Percentiles rank a stretch among this genome's conserved stretches.
phyloP scores from a whole-genome alignment of 1,139 yeast species.

The Diutina rugosa region DNA sequence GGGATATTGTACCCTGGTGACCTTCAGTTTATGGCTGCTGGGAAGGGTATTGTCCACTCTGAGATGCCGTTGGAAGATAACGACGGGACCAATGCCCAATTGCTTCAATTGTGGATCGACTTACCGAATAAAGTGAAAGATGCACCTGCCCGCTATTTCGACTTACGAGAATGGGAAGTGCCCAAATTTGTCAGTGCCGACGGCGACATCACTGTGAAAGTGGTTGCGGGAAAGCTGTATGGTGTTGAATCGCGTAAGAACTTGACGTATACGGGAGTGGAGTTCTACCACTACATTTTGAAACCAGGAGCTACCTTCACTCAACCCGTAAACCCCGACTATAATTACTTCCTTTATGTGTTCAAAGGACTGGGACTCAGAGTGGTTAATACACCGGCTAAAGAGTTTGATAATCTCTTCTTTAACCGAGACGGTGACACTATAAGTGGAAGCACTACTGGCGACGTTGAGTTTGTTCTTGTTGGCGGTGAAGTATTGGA shows the following conservation, averaged over 20 bases:
- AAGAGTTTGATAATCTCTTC: conserved; percentile 43
- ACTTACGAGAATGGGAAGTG: conserved; percentile 57
- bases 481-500: conserved; percentile 69
- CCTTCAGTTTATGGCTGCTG: conserved; percentile 91
- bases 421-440: conserved; percentile 49
- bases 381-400: conserved; percentile 27
- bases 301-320: conserved; percentile 56
- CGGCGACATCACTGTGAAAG: conserved; percentile 56
- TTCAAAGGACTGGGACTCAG: conserved; percentile 45
- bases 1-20: conserved; percentile 80
- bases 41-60: conserved; percentile 75
- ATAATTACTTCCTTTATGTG: conserved; percentile 64
- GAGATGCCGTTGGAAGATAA: conserved; percentile 64
- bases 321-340: conserved; percentile 52
- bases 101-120: conserved; percentile 89
- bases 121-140: conserved; percentile 60
- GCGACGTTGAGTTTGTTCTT: conserved; percentile 44
- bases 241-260: conserved; percentile 66
- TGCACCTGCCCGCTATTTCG: conserved; percentile 69
- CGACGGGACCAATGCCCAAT: conserved; percentile 46
- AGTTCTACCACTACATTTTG: conserved; percentile 56
- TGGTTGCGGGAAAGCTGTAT: conserved; percentile 66
- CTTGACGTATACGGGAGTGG: conserved; percentile 75
- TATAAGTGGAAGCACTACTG: conserved; percentile 14
- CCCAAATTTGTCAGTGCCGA: conserved; percentile 30